These are phyloP conservation scores for Allium fistulosum DNA, from an alignment of 106 monocot genomes.

Conservation along the genomic window DNA sequence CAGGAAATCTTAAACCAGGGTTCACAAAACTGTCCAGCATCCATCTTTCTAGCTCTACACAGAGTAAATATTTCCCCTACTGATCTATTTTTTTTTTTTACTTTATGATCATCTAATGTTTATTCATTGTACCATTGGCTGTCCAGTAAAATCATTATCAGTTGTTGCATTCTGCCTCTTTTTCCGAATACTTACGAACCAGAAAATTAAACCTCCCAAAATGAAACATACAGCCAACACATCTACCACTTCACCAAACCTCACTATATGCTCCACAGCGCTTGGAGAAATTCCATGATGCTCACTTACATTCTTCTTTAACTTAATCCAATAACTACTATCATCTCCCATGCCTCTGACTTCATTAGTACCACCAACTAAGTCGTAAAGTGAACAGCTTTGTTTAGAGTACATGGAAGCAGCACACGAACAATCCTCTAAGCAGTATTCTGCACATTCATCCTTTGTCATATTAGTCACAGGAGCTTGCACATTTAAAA, in stretches of 20 bases:
- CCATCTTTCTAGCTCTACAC: too few species aligned
- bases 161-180: constrained; percentile 4
- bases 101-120: too few species aligned
- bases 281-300: neutral
- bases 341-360: neutral
- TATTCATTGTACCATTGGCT: too few species aligned
- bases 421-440: constrained; percentile 32
- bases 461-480: constrained; percentile 20
- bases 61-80: too few species aligned
- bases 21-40: too few species aligned
- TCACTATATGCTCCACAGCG: constrained; percentile 9
- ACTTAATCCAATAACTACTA: constrained; percentile 40
- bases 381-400: constrained; percentile 26
- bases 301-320: neutral
- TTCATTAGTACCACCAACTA: constrained; percentile 34
- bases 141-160: neutral
- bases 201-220: constrained; percentile 22
- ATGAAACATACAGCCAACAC: constrained; percentile 20
- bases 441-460: constrained; percentile 28
- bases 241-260: constrained; percentile 17
- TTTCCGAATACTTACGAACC: constrained; percentile 4
- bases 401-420: constrained; percentile 20
- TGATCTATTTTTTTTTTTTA: too few species aligned
- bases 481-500: constrained; percentile 7
- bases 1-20: too few species aligned